A percentile compares a stretch with the other conserved stretches of the same genome.
phyloP scores from a whole-genome alignment of 2,329 filamentous ascomycete species.

The Hypoxylon sp. region DNA sequence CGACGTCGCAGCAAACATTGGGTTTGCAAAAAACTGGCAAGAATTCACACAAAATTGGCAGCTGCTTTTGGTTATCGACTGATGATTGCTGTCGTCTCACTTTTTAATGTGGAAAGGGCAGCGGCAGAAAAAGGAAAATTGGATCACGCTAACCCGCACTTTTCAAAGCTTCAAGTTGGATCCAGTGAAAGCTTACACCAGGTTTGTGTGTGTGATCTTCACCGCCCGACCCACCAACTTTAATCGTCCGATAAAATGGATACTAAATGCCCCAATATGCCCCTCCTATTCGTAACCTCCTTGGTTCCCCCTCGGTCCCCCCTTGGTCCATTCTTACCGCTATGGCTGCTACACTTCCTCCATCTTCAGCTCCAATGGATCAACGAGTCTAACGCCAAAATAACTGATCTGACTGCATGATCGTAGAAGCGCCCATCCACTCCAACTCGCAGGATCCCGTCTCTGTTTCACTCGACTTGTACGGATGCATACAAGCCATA shows the following conservation, averaged over 20 bases:
- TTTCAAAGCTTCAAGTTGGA: constrained; percentile 20
- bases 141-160: constrained; percentile 18
- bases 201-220: constrained; percentile 37
- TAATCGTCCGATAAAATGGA: constrained; percentile 17
- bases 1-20: constrained; percentile 12
- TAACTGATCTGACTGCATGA: constrained; percentile 39
- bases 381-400: constrained; percentile 21
- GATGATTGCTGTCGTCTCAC: constrained; percentile 32
- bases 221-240: constrained; percentile 43
- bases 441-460: constrained; percentile 32
- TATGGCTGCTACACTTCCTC: constrained; percentile 30
- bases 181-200: constrained; percentile 13
- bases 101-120: constrained; percentile 30
- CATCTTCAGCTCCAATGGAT: constrained; percentile 33
- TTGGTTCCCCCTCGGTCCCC: neutral
- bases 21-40: neutral
- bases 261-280: constrained; percentile 17
- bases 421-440: constrained; percentile 41
- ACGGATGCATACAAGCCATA: constrained; percentile 32
- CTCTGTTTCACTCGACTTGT: constrained; percentile 27
- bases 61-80: constrained; percentile 31
- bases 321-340: constrained; percentile 21
- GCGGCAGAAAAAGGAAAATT: constrained; percentile 44
- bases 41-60: constrained; percentile 9
- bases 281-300: constrained; percentile 10